Base-by-base conservation (phyloP, 1,284 basidiomycete species). In the Cerrena zonata region DNA sequence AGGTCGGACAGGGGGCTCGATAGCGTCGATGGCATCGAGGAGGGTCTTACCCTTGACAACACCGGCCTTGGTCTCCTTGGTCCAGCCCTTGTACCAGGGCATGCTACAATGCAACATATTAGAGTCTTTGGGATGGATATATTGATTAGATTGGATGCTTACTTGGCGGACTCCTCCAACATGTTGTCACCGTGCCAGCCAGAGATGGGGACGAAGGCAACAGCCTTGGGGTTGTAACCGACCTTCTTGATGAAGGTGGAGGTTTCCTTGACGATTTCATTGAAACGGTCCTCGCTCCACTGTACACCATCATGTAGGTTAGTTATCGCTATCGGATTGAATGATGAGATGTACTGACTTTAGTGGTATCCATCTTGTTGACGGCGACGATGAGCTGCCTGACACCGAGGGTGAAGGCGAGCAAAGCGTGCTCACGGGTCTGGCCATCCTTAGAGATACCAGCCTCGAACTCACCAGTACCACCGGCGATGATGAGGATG, bases 141-240 rank as follows among this genome's bases (percentile, higher is more conserved):
- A 46, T 50, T 42, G 51, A 42, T 55, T 52, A 46, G 26, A 18
- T 49, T 11, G 45, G 52, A 53, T 53, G 71, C 84, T 53, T 69
- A 91, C 90, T 96, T 96, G 76, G 69, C 10, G 60, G 93, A 94
- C 75, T 93, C 90, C 82, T 99, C 95, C 77, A 99, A 82, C 95
- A 99, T 99, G 91, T 99, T 99, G 87, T 99, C 95, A 73, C 95
- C 96, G 84, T 98, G 93, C 95, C 95, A 99, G 65, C 95, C 96
- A 57, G 95, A 99, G 78, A 99, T 98, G 69, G 96, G 95, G 62
- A 99, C 96, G 80, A 99, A 99, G 61, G 95, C 84, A 62, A 99
- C 94, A 52, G 84, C 71, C 86, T 97, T 97, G 73, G 96, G 95
- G 89, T 99, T 98, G 88, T 95, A 99, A 58, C 95, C 95, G 72